Base-by-base conservation (phyloP, 2,329 filamentous ascomycete genomes). In the Alternaria solani region DNA sequence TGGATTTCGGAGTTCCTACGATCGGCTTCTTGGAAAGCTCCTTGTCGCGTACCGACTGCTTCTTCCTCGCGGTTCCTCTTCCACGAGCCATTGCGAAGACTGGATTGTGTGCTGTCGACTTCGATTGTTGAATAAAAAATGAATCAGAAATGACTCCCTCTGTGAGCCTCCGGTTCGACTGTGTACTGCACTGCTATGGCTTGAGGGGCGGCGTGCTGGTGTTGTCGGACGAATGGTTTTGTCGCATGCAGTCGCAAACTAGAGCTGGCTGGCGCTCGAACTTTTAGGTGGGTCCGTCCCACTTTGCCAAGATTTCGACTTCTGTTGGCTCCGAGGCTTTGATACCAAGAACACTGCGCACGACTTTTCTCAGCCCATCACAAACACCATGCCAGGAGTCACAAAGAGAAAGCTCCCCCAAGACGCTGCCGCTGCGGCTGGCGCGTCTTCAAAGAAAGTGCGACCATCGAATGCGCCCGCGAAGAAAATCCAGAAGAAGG, bases 1-100 rank as follows among this genome's bases (percentile, higher is more conserved):
- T 97, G 78, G 91, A 96, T 85, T 97, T 97, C 34, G 95, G 95
- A 52, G 46, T 36, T 1, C 89, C 88, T 54, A 86, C 84, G 60
- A 83, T 84, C 25, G 88, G 86, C 79, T 89, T 88, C 78, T 89
- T 88, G 16, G 68, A 59, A 32, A 66, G 64, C 55, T 71, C 64
- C 68, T 76, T 77, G 63, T 78, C 75, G 43, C 63, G 49, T 5
- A 59, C 67, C 20, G 75, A 76, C 73, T 78, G 75, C 67, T 75
- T 76, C 59, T 70, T 72, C 51, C 75, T 68, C 48, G 69, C 68
- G 52, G 41, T 60, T 60, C 68, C 75, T 62, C 66, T 72, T 64
- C 68, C 61, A 64, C 74, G 64, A 23, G 66, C 75, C 75, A 78
- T 78, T 54, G 52, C 64, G 57, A 62, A 23, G 39, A 39, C 41